phyloP scores from a whole-genome alignment of 345 rosid genomes.

The Boechera stricta region DNA sequence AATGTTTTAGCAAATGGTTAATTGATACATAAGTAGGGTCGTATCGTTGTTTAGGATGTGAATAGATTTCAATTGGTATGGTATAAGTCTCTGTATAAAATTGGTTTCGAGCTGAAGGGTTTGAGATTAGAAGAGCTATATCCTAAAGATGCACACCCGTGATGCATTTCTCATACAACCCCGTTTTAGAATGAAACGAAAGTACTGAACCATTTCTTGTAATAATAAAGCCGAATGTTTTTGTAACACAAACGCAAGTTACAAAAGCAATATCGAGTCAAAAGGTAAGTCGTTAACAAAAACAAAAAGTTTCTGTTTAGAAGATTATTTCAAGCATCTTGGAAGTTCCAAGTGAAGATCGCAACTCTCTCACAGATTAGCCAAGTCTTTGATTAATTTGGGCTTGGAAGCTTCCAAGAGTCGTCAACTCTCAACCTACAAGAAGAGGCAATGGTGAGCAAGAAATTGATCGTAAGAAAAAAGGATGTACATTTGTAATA shows the following conservation, averaged over 20 bases:
- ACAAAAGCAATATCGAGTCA: not conserved
- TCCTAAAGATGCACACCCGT: conserved; percentile 4
- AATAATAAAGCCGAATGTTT: conserved; percentile 23
- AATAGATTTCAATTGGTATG: conserved; percentile 48
- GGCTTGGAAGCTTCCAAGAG: conserved; percentile 22
- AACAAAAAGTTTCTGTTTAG: not conserved
- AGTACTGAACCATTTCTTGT: conserved; percentile 23
- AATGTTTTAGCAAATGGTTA: conserved; percentile 43
- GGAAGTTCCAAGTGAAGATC: conserved; percentile 1
- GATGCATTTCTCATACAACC: not conserved
- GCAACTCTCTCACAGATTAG: conserved; percentile 10
- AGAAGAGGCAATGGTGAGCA: conserved; percentile 3
- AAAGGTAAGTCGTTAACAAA: not conserved
- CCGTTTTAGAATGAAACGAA: conserved; percentile 10
- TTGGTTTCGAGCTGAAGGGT: conserved; percentile 40
- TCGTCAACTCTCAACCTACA: conserved; percentile 39
- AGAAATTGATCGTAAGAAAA: not conserved
- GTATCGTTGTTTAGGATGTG: conserved; percentile 47
- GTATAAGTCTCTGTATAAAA: conserved; percentile 42
- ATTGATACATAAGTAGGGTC: conserved; percentile 38
- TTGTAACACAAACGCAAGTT: conserved; percentile 20
- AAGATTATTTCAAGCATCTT: conserved; percentile 11
- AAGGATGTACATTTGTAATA: not conserved
- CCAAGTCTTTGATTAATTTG: not conserved
- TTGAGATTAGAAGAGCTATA: conserved; percentile 27